Evolutionary conservation across 345 rosid genomes (phyloP).

Genomic region (Mercurialis annua): DNA sequence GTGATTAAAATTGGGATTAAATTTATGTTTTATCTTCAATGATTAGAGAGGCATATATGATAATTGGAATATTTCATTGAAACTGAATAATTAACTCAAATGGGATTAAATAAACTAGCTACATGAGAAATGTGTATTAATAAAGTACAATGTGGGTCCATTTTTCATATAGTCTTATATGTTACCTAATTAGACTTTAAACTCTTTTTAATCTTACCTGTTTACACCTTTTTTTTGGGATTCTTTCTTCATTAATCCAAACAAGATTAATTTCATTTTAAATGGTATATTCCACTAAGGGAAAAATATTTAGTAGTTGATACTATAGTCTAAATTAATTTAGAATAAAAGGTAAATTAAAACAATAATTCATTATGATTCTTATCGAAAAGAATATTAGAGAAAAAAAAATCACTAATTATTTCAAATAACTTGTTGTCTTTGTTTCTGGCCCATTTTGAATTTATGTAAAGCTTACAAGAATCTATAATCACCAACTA

Average conservation of each 20-base stretch:
- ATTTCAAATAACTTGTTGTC: constrained; percentile 29
- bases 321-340: neutral
- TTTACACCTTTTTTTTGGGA: constrained; percentile 23
- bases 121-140: neutral
- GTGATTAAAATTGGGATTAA: constrained; percentile 14
- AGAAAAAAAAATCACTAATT: constrained; percentile 9
- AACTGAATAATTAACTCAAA: constrained; percentile 23
- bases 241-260: constrained; percentile 14
- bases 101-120: constrained; percentile 8
- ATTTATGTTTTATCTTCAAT: constrained; percentile 23
- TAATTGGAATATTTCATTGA: constrained; percentile 19
- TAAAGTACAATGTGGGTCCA: constrained; percentile 22
- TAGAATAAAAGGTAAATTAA: neutral
- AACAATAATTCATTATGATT: constrained; percentile 7
- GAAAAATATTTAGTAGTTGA: neutral
- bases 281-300: neutral
- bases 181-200: neutral
- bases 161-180: neutral
- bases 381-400: neutral
- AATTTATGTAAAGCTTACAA: constrained; percentile 20
- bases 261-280: neutral
- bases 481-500: constrained; percentile 27
- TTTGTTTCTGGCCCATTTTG: constrained; percentile 27
- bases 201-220: constrained; percentile 17
- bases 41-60: constrained; percentile 36